Evolutionary conservation across 305 asterid species (phyloP).

Genomic region (Striga hermonthica): DNA sequence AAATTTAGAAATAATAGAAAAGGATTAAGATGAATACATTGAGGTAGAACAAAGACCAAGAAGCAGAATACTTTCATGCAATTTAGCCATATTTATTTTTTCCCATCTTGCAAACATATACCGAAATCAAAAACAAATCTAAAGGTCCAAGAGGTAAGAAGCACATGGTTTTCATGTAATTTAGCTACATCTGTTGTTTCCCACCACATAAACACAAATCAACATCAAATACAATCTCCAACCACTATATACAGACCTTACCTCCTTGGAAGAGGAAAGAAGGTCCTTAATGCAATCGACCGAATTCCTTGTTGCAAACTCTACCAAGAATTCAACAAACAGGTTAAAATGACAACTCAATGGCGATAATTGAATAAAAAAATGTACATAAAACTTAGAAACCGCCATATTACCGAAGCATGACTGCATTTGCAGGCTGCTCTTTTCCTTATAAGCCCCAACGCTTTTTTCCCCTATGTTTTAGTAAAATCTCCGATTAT

Average conservation of each 20-base stretch:
- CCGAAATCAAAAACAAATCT: not conserved
- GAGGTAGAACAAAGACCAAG: no score
- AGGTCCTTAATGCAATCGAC: slow-evolving; percentile 40
- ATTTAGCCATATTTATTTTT: not conserved
- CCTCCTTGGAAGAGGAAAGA: slow-evolving; percentile 47
- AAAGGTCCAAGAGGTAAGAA: slow-evolving; percentile 46
- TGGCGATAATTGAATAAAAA: not conserved
- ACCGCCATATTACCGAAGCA: slow-evolving; percentile 30
- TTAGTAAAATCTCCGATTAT: no score
- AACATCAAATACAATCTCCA: not conserved
- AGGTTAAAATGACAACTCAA: not conserved
- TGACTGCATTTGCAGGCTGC: no score
- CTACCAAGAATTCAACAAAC: slow-evolving; percentile 26
- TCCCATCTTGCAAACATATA: not conserved
- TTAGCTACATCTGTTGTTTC: not conserved
- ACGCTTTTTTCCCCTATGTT: no score
- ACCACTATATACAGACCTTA: slow-evolving; percentile 19
- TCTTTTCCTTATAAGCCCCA: no score
- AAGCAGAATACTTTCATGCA: not conserved
- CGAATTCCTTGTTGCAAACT: slow-evolving; percentile 45
- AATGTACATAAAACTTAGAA: not conserved
- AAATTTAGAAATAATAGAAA: no score
- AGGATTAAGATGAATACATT: no score
- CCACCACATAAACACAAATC: not conserved
- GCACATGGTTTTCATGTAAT: slow-evolving; percentile 27